Evolutionary conservation across 148 eudicot genomes (phyloP), one percentile per base, ranked within the genome.

Genomic region (Rhododendron griersonianum): DNA sequence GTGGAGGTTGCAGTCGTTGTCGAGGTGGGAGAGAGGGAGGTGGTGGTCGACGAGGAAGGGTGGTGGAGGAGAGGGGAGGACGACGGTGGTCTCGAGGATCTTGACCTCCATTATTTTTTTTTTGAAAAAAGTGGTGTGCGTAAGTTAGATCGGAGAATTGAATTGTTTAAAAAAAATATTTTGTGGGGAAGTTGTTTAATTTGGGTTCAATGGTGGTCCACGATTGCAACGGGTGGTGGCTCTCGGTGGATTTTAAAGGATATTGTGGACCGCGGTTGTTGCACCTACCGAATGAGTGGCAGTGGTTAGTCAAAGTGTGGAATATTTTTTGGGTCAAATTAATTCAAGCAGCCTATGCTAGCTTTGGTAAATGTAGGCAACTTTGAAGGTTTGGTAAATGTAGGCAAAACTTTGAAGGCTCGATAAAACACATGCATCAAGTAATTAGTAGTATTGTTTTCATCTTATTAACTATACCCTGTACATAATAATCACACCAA

Each of bases 11-110:
- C 84, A 91, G 75, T 94, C 98, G 81, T 90, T 93, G 93, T 94
- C 98, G 84, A 94, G 90, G 91, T 93, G 92, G 83, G 98, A 93
- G 79, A 94, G 95, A 16, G 91, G 73, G 74, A 94, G 94, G 61
- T 16, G 19, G 61, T 55, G 50, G 50, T 92, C 85, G 30, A 83
- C 41, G 47, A 71, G 19, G 83, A 88, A 92, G 61, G 93, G 91
- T 4, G 92, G 85, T 3, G 55, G 83, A 5, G 55, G 84, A 3
- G 91, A 84, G 39, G 93, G 92, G 79, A 86, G 81, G 78, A 92
- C 73, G 0, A 57, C 67, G 83, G 88, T 86, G 63, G 91, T 90
- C 76, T 90, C 85, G 41, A 30, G 44, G 74, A 85, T 84, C 33
- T 83, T 71, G 48, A 89, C 83, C n/a, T 85, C 63, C 93, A 91